Evolutionary conservation across 805 yeast species (phyloP).

Genomic region (Yarrowia sp.): DNA sequence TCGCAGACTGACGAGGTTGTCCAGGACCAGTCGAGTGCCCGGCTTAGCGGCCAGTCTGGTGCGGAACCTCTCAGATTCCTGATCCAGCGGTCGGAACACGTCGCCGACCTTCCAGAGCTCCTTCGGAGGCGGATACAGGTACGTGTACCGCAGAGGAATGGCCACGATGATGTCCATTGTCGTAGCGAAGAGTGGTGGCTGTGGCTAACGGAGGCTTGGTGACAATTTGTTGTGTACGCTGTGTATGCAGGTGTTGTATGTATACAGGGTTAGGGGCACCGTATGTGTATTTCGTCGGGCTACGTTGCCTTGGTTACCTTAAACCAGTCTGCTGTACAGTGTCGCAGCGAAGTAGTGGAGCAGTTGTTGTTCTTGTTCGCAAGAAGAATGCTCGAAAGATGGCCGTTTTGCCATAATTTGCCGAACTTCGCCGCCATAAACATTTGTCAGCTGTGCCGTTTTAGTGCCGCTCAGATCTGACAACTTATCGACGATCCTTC

Average conservation of each 20-base stretch:
- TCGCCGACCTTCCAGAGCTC: not conserved
- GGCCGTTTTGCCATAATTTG: too few species aligned
- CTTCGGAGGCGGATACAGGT: slow-evolving; percentile 21
- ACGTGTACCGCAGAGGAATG: slow-evolving; percentile 28
- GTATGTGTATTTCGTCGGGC: not conserved
- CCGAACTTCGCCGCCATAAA: too few species aligned
- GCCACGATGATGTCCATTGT: slow-evolving; percentile 26
- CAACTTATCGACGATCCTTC: too few species aligned
- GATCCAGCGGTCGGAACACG: slow-evolving; percentile 18
- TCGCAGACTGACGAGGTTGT: slow-evolving; percentile 30
- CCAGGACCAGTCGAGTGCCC: slow-evolving; percentile 24
- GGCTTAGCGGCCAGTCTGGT: slow-evolving; percentile 19
- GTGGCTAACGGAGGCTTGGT: not conserved
- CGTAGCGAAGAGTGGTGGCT: not conserved
- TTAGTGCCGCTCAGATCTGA: not conserved
- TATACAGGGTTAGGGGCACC: not conserved
- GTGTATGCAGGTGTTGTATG: not conserved
- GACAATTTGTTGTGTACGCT: not conserved
- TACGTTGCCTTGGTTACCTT: slow-evolving; percentile 2
- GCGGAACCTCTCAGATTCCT: slow-evolving; percentile 18
- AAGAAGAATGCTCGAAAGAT: too few species aligned
- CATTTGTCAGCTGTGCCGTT: too few species aligned
- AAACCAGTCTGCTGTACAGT: too few species aligned
- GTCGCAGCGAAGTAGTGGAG: too few species aligned
- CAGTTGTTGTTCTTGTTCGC: not conserved